Base-by-base conservation (phyloP, 768 basidiomycete species). In the Leucocoprinus sp. region DNA sequence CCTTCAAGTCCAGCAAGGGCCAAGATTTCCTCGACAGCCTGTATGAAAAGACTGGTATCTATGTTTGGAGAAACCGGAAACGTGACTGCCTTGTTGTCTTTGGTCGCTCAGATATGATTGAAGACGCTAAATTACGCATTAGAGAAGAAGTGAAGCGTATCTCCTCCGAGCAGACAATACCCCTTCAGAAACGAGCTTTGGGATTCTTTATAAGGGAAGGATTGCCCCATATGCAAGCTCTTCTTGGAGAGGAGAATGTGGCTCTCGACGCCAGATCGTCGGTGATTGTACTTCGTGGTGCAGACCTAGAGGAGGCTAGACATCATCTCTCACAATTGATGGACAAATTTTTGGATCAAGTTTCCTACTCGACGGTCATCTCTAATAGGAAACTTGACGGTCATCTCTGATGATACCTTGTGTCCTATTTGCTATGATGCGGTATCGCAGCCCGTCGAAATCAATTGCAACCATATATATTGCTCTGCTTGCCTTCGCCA, bases 381-480 rank as follows among this genome's bases (percentile, higher is more conserved):
- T 28, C 43, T 6, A 52, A 46, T 1, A n/a, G n/a, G n/a, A 8
- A 8, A 17, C 15, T 1, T 15, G 4, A 40, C 23, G 1, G 7
- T 9, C 11, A 48, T 37, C 9, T 28, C 43, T 6, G 52, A 46
- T 1, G 47, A 52, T 22, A 55, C 53, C 5, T 44, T 52, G 12
- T 83, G 80, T 51, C 79, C 80, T 4, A 64, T 83, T 36, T 83
- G 81, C 53, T 70, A 68, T 39, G 71, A 74, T 48, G 51, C 62
- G 3, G 60, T 65, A 17, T 65, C 67, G 0, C 57, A 65, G 39
- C 68, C 74, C 1, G 59, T 70, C n/a, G 45, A 56, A 22, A 61
- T 78, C 15, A 62, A 56, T 0, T 80, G 77, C 48, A 68, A 68
- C 6, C 77, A 80, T 51, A 52, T 60, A 8, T 76, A 75, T 51